A percentile compares a stretch with the other conserved stretches of the same genome.
These are phyloP conservation scores for Podospora pseudoanserina DNA, from an alignment of 495 filamentous ascomycete genomes.

Conservation along the genomic window DNA sequence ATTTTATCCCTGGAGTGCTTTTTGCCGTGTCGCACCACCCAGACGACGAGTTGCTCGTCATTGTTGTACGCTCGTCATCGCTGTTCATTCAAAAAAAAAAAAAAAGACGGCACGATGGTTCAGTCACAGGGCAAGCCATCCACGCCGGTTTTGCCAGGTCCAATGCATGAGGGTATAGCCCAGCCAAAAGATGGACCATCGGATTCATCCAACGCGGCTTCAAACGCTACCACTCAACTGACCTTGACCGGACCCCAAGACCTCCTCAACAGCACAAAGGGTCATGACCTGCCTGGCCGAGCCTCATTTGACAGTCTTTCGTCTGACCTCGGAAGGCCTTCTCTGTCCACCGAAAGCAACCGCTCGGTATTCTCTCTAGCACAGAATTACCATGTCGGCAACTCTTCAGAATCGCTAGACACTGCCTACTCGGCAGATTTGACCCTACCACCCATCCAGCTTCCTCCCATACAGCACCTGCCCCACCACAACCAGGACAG, in stretches of 20 bases:
- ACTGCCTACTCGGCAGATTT: background rate
- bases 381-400: background rate
- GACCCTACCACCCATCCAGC: slow-evolving; percentile 1
- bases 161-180: background rate
- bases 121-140: background rate
- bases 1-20: too few relatives aligned
- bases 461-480: background rate
- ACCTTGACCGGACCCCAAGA: background rate
- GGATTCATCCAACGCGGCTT: background rate
- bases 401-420: background rate
- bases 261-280: background rate
- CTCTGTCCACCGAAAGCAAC: background rate
- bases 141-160: background rate
- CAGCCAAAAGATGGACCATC: background rate
- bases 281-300: background rate
- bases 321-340: background rate
- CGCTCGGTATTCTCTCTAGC: background rate
- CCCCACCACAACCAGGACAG: background rate
- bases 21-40: too few relatives aligned
- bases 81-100: background rate
- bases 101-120: background rate
- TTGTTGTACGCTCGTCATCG: background rate
- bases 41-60: background rate
- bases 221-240: background rate
- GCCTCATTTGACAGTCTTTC: background rate